Base-by-base conservation (phyloP, 2,329 filamentous ascomycete species). In the Trichoderma koningiopsis region DNA sequence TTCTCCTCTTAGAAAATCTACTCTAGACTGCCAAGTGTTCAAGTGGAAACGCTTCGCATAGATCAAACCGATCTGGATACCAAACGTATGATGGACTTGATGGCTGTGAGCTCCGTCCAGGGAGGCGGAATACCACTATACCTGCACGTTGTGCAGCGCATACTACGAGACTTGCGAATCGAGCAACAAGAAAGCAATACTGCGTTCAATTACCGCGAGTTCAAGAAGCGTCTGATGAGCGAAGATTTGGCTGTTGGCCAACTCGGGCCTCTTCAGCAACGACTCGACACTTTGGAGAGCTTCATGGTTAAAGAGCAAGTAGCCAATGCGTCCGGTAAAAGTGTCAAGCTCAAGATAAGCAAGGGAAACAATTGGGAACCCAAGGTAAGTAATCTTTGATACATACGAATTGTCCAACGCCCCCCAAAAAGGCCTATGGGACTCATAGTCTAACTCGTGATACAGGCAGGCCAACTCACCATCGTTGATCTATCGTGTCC, bases 401-500 rank as follows among this genome's bases (percentile, higher is more conserved):
- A 27, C 27, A 4, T 27, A 27, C n/a, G n/a, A n/a, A n/a, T n/a
- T n/a, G n/a, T n/a, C n/a, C n/a, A n/a, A n/a, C n/a, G n/a, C n/a
- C n/a, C n/a, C n/a, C n/a, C n/a, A n/a, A n/a, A n/a, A n/a, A n/a
- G n/a, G n/a, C 29, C 31, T 56, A 4, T 14, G 22, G 55, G 10
- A 27, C 55, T 64, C 0, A 57, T 3, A 10, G 22, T 27, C 27
- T 58, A 3, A 43, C 47, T 24, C 52, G 1, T 10, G 10, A 40
- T 29, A 40, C 47, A 77, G 72, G 61, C 75, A 7, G 77, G 79
- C 4, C 77, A 78, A 40, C 74, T 83, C 8, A 83, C 80, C 5
- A 79, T 83, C 24, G 74, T 94, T 6, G 92, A 96, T 73, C 80
- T 96, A 0, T 92, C 88, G 0, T 92, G 91, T 75, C 89, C 91